Conservation (phyloP, 169 alveolate species). For the Cryptosporidium sp. region DNA sequence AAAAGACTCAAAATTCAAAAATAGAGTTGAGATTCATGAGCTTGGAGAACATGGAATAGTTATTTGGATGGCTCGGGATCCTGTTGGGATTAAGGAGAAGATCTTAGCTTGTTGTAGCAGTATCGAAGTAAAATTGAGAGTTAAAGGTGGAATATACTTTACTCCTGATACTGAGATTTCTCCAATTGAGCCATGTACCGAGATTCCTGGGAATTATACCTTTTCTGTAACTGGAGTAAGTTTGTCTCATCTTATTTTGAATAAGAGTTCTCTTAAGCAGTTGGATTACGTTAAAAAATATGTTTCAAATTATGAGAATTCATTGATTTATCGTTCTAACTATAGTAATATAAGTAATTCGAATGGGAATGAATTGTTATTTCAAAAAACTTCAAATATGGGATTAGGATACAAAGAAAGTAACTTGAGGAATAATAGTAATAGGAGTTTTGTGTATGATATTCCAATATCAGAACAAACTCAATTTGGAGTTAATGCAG, state of each 20-base stretch:
- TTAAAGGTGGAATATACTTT: slow-evolving; percentile 68
- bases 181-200: slow-evolving; percentile 73
- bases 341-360: not conserved
- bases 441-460: not conserved
- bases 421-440: not conserved
- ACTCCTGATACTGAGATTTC: slow-evolving; percentile 68
- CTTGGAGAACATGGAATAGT: slow-evolving; percentile 55
- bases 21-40: slow-evolving; percentile 36
- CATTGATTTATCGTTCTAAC: not conserved
- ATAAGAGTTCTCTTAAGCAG: not conserved
- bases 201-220: slow-evolving; percentile 46
- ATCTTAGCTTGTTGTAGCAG: slow-evolving; percentile 13
- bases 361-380: not conserved
- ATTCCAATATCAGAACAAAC: not conserved
- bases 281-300: slow-evolving; percentile 31
- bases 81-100: slow-evolving; percentile 24
- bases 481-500: slow-evolving; percentile 36
- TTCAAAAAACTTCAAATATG: not conserved
- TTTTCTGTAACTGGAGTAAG: slow-evolving; percentile 56
- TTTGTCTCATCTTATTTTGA: slow-evolving; percentile 28
- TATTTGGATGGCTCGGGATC: slow-evolving; percentile 54
- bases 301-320: not conserved
- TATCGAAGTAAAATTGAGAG: slow-evolving; percentile 18
- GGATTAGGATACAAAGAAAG: not conserved
- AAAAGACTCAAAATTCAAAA: slow-evolving; percentile 21